These are phyloP conservation scores for Vigna angularis DNA, from an alignment of 306 rosid genomes.

Conservation along the genomic window DNA sequence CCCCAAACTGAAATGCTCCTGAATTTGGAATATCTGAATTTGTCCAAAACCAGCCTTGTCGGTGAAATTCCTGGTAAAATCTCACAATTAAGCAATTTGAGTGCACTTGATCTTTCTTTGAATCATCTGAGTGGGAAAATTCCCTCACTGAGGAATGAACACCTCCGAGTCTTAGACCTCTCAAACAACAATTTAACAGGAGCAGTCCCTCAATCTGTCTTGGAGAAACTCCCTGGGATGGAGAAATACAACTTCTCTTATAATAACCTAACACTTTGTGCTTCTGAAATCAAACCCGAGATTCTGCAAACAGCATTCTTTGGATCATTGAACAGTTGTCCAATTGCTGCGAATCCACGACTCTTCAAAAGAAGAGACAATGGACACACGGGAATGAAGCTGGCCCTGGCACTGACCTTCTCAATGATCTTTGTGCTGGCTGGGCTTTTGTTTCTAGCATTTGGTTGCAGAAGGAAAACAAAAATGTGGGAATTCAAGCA, in stretches of 20 bases:
- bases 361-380: conserved; percentile 55
- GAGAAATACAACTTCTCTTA: conserved; percentile 89
- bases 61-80: conserved; percentile 77
- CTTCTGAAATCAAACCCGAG: conserved; percentile 60
- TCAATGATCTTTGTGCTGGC: conserved; percentile 76
- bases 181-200: conserved; percentile 89
- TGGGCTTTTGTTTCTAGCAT: conserved; percentile 81
- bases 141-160: conserved; percentile 53
- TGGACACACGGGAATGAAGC: conserved; percentile 62
- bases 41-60: conserved; percentile 75
- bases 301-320: conserved; percentile 61
- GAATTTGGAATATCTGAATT: conserved; percentile 78
- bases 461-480: conserved; percentile 80
- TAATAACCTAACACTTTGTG: conserved; percentile 85
- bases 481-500: conserved; percentile 85
- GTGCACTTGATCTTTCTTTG: conserved; percentile 77
- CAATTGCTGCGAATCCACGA: conserved; percentile 88
- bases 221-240: conserved; percentile 76
- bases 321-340: conserved; percentile 82
- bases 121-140: conserved; percentile 79
- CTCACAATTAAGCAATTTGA: conserved; percentile 61
- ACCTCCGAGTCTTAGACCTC: conserved; percentile 77
- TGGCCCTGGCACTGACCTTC: conserved; percentile 79
- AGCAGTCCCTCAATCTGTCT: conserved; percentile 63
- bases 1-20: conserved; percentile 62